Evolutionary conservation across 2,329 filamentous ascomycete genomes (phyloP).

Genomic region (Fusarium goolgardi): DNA sequence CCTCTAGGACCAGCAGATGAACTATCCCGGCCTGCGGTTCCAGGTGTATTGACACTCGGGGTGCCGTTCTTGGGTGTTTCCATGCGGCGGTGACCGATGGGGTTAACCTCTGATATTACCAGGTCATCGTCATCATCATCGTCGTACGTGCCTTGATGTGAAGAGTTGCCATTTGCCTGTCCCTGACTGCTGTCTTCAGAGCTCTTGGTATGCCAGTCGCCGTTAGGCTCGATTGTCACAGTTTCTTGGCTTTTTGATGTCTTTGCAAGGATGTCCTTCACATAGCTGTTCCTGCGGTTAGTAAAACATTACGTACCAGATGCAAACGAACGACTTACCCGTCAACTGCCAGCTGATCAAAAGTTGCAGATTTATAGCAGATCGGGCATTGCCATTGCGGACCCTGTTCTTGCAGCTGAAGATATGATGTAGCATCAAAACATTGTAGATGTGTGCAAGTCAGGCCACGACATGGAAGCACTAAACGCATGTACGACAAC

Average conservation of each 20-base stretch:
- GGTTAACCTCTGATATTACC: constrained; percentile 59
- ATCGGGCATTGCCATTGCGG: constrained; percentile 97
- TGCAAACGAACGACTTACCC: constrained; percentile 66
- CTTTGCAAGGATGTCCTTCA: constrained; percentile 83
- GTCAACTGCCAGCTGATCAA: constrained; percentile 86
- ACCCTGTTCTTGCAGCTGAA: constrained; percentile 94
- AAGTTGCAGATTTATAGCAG: constrained; percentile 85
- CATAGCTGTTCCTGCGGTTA: constrained; percentile 69
- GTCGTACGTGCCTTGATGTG: constrained; percentile 46
- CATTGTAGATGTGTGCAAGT: constrained; percentile 92
- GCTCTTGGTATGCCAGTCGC: constrained; percentile 72
- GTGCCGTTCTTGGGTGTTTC: constrained; percentile 54
- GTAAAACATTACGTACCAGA: not conserved
- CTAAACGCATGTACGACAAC: constrained; percentile 84
- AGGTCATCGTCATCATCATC: constrained; percentile 63
- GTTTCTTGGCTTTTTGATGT: constrained; percentile 80
- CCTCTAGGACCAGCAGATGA: constrained; percentile 53
- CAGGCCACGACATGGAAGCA: constrained; percentile 80
- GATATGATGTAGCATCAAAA: constrained; percentile 91
- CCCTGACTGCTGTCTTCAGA: constrained; percentile 49
- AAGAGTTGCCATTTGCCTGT: constrained; percentile 46
- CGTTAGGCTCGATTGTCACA: constrained; percentile 89
- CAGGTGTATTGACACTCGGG: constrained; percentile 54
- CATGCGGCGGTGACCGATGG: constrained; percentile 49
- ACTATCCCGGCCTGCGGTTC: constrained; percentile 52